Base-by-base conservation (phyloP, 345 rosid species). In the Hirschfeldia incana region DNA sequence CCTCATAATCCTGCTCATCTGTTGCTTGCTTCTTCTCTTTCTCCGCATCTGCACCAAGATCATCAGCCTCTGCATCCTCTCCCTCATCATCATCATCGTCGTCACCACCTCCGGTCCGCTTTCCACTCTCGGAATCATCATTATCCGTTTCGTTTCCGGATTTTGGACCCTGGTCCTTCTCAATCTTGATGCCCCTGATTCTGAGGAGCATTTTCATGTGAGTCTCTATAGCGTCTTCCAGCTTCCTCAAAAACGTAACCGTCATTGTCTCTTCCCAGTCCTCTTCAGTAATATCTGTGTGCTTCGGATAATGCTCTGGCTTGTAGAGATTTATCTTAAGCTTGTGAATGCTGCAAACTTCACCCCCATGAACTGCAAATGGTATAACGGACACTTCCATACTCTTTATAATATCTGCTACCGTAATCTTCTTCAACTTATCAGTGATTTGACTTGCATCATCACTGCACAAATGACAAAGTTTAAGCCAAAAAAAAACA, bases 191-290 rank as follows among this genome's bases (percentile, higher is more conserved):
- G 79, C 99, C 98, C 27, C 85, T 91, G 15, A 93, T 95, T 83
- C 59, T 89, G 39, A 83, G 69, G 53, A 91, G 92, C 87, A 95
- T 82, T 49, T 69, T 60, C 65, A 93, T 67, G 78, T 93, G 96
- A 75, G 27, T 91, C 78, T 91, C 90, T 72, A 93, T 88, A 57
- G 97, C 92, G 79, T 95, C 99, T 85, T 95, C 99, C 85, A 95
- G 81, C 75, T 86, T 92, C 85, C 98, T 91, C 79, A 88, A 69
- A 86, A 84, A 95, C 34, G 33, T 67, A 67, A 77, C 80, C 49
- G 73, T 78, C 65, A 95, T 81, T 15, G 87, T 85, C 73, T 91
- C 90, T 70, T 81, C 81, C 89, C 98, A 95, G 79, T 89, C 89
- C 66, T 86, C 79, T 33, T 80, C 73, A 9, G 91, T 70, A 63